Conservation (phyloP, 306 rosid genomes). For the Lagenaria siceraria region DNA sequence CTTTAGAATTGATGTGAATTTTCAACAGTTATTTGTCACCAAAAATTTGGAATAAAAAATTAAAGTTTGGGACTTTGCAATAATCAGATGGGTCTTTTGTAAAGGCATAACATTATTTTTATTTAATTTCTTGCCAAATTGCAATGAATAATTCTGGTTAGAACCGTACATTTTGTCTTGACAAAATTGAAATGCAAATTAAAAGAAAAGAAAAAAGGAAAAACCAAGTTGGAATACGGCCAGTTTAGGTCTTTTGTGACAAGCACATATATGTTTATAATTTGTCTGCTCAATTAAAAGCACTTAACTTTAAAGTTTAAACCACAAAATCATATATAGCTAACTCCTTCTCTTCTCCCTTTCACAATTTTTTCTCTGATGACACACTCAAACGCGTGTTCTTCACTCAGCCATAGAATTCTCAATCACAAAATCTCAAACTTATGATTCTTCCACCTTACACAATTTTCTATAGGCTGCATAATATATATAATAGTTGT, state of each 20-base stretch:
- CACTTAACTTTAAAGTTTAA: background rate
- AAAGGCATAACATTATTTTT: background rate
- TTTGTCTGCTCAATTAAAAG: background rate
- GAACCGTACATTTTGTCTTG: background rate
- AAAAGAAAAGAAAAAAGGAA: background rate
- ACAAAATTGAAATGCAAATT: background rate
- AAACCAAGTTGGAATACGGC: background rate
- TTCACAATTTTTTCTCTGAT: conserved; percentile 16
- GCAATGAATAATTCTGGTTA: background rate
- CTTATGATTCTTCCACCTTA: background rate
- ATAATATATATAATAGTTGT: background rate
- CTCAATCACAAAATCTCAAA: background rate
- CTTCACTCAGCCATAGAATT: conserved; percentile 35
- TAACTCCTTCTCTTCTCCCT: background rate
- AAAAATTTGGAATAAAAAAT: no score
- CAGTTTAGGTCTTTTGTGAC: background rate
- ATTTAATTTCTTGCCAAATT: background rate
- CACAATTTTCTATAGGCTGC: background rate
- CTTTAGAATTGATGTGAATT: background rate
- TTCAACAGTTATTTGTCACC: background rate
- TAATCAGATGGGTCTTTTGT: background rate
- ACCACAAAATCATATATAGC: background rate
- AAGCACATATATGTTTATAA: background rate
- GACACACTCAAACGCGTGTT: conserved; percentile 32
- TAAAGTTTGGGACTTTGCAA: background rate